Conservation (phyloP, 2,329 filamentous ascomycete genomes). For the Phialocephala sp. region DNA sequence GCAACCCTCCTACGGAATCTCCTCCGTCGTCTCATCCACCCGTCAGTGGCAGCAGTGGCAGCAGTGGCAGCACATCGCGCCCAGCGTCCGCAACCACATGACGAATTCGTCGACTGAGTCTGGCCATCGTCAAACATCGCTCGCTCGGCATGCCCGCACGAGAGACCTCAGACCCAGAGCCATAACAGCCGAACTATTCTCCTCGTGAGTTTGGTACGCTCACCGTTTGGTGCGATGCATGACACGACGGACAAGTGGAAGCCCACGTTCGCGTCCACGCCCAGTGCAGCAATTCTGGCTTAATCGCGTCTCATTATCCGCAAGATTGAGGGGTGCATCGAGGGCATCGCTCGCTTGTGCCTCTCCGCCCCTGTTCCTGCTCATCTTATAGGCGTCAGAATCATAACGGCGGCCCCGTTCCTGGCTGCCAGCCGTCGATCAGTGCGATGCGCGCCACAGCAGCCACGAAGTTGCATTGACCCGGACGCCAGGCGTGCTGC, state of each 20-base stretch:
- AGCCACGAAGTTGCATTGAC: conserved; percentile 27
- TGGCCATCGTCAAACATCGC: neutral
- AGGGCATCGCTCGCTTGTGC: conserved; percentile 14
- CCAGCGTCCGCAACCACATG: conserved; percentile 7
- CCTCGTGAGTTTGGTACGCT: neutral
- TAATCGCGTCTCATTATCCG: conserved; percentile 32
- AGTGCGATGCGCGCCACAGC: conserved; percentile 28
- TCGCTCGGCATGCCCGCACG: neutral
- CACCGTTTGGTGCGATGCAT: neutral
- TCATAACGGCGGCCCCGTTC: conserved; percentile 23
- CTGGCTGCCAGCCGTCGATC: conserved; percentile 26
- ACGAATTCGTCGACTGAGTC: neutral
- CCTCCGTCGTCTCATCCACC: conserved; percentile 1
- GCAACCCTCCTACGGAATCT: too few relatives aligned
- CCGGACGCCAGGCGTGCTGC: conserved; percentile 3
- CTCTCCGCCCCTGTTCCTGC: conserved; percentile 14
- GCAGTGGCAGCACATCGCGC: neutral
- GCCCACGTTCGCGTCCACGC: neutral
- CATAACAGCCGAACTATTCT: conserved; percentile 4
- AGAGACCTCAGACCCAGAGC: neutral
- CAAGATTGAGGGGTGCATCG: conserved; percentile 28
- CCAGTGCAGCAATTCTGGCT: conserved; percentile 7
- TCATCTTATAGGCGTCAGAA: conserved; percentile 28
- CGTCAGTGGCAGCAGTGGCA: neutral
- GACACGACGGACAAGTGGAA: conserved; percentile 10